Evolutionary conservation across 768 basidiomycete genomes (phyloP), one percentile per base, ranked within the genome.

Genomic region (Crepidotus variabilis): DNA sequence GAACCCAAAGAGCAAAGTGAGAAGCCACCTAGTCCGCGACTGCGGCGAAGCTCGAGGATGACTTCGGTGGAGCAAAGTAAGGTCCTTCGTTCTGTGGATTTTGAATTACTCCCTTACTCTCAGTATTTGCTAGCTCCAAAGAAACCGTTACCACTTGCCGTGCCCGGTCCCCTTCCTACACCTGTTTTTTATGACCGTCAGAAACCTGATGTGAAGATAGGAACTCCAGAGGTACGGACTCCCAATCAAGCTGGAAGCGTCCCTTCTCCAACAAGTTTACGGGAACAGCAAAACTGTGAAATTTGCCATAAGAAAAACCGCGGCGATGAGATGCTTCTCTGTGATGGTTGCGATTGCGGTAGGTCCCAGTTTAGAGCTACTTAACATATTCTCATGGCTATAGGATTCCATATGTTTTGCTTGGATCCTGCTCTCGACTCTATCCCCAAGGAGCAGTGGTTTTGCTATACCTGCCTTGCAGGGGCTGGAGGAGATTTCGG

Each of bases 341-440:
- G 73, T 61, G 75, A 75, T 55, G 76, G 75, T 22, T 78, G 77
- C 63, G 76, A 77, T 59, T 78, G 77, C 62, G 77, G 77, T 78
- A 62, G 59, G 70, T 62, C 51, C 20, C 18, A 8, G 51, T 34
- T 34, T 14, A 49, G 33, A 52, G 22, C 50, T 28, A 2, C 36
- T 33, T 39, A 47, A 6, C 47, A 55, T 35, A 57, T 9, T 50
- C 48, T 20, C 58, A 63, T 36, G 53, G 47, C 52, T 57, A 47
- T 52, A 95, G 93, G 96, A 3, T 99, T 93, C 74, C 97, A 99
- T 72, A 97, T 91, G 76, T 94, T 90, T 70, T 99, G 97, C 69
- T 86, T 99, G 56, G 90, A 94, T 66, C 97, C 97, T 11, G 95
- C 95, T 18, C 75, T 98, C 52, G 73, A 79, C 8, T 74, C 79